A percentile compares a stretch with the other conserved stretches of the same genome.
Evolutionary conservation across 148 eudicot genomes (phyloP).

Genomic region (Vaccinium macrocarpon): DNA sequence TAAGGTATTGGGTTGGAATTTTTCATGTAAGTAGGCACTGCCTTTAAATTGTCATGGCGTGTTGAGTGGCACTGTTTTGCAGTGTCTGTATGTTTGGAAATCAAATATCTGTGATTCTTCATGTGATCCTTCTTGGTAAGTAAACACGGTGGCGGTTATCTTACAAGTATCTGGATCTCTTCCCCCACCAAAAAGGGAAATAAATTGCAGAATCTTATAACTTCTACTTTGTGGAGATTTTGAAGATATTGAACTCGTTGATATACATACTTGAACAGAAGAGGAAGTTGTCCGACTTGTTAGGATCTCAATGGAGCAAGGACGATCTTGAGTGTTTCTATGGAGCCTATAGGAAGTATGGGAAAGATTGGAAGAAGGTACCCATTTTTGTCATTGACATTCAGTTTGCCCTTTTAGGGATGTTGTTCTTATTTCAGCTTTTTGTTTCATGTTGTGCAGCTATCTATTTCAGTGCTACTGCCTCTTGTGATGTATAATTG

Average conservation of each 20-base stretch:
- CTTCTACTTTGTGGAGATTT: constrained; percentile 17
- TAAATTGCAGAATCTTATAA: not conserved
- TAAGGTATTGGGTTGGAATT: not conserved
- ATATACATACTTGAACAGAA: constrained; percentile 35
- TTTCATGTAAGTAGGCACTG: not conserved
- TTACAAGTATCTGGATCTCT: not conserved
- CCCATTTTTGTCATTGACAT: not conserved
- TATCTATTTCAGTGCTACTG: not conserved
- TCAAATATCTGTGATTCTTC: not conserved
- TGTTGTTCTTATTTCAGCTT: not conserved
- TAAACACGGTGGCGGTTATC: not conserved
- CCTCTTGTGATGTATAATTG: not conserved
- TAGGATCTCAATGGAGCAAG: constrained; percentile 63
- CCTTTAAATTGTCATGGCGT: not conserved
- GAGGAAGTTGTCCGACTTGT: constrained; percentile 45
- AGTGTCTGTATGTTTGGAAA: not conserved
- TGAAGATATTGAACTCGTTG: not conserved
- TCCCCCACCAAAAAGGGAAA: not conserved
- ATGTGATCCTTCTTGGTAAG: not conserved
- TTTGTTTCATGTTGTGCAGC: not conserved
- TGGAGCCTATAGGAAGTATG: constrained; percentile 55
- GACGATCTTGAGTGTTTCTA: constrained; percentile 55
- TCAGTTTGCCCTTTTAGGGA: constrained; percentile 1
- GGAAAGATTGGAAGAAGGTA: constrained; percentile 66
- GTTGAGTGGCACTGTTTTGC: not conserved